These are phyloP conservation scores for Leccinum arenicola DNA, from an alignment of 768 basidiomycete species.

Conservation along the genomic window DNA sequence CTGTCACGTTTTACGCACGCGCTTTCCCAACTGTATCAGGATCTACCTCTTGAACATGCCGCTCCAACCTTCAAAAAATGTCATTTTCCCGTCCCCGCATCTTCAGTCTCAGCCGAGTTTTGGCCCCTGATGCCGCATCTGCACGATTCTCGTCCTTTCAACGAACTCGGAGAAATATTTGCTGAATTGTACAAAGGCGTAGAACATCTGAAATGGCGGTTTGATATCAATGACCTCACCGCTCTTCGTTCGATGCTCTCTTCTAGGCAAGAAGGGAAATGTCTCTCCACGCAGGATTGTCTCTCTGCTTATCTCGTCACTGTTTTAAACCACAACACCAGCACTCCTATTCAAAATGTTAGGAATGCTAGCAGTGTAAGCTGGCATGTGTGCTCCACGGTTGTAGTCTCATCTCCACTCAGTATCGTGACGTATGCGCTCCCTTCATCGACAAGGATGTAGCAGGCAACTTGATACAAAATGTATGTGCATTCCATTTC, in stretches of 20 bases:
- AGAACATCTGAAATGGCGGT: slow-evolving; percentile 17
- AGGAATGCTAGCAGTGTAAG: slow-evolving; percentile 31
- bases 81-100: slow-evolving; percentile 17
- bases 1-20: slow-evolving; percentile 29
- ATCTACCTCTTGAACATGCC: slow-evolving; percentile 2
- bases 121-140: slow-evolving; percentile 27
- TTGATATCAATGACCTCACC: slow-evolving; percentile 10
- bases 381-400: neutral
- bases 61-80: slow-evolving; percentile 27
- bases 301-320: slow-evolving; percentile 28
- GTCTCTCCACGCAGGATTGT: slow-evolving; percentile 30
- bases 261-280: neutral
- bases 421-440: slow-evolving; percentile 22
- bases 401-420: neutral
- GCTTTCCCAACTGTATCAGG: slow-evolving; percentile 32
- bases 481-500: slow-evolving; percentile 11
- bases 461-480: slow-evolving; percentile 20
- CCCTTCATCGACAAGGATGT: slow-evolving; percentile 17
- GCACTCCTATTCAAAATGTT: slow-evolving; percentile 14
- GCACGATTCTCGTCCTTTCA: slow-evolving; percentile 9
- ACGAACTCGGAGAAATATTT: slow-evolving; percentile 20
- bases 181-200: slow-evolving; percentile 8
- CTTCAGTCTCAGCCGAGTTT: slow-evolving; percentile 12
- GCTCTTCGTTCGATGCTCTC: slow-evolving; percentile 16
- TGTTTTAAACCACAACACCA: slow-evolving; percentile 18